phyloP scores from a whole-genome alignment of 768 basidiomycete species.

The Lactarius akahatsu region DNA sequence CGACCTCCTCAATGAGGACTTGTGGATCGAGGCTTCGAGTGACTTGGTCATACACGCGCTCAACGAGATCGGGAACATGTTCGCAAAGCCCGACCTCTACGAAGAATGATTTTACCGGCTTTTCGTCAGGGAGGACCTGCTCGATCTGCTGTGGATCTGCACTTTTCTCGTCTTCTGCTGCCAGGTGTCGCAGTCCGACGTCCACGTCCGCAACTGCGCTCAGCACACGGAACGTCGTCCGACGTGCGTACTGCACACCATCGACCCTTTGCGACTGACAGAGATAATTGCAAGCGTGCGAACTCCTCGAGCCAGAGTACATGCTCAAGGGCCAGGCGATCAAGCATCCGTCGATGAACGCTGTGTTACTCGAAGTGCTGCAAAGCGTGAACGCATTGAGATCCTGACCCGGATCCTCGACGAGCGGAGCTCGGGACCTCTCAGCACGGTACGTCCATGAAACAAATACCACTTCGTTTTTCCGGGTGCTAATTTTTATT shows the following conservation, averaged over 20 bases:
- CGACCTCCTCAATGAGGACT: constrained; percentile 95
- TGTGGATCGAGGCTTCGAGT: constrained; percentile 77
- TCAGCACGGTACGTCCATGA: constrained; percentile 64
- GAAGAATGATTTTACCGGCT: constrained; percentile 96
- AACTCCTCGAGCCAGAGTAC: constrained; percentile 79
- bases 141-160: constrained; percentile 51
- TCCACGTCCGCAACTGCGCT: constrained; percentile 90
- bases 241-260: constrained; percentile 57
- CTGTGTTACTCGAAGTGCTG: constrained; percentile 84
- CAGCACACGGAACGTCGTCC: constrained; percentile 83
- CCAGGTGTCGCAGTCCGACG: constrained; percentile 94
- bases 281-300: constrained; percentile 67
- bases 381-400: constrained; percentile 95
- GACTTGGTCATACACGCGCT: constrained; percentile 91
- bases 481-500: not conserved
- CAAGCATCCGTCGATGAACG: constrained; percentile 94
- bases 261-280: constrained; percentile 4
- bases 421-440: too few relatives aligned
- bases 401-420: constrained; percentile 52
- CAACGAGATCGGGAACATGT: constrained; percentile 91
- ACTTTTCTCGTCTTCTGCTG: constrained; percentile 77
- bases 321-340: constrained; percentile 79
- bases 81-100: constrained; percentile 87
- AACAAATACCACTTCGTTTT: not conserved
- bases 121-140: constrained; percentile 93